These are phyloP conservation scores for Helianthus tuberosus DNA, from an alignment of 129 eudicot genomes.

Conservation along the genomic window DNA sequence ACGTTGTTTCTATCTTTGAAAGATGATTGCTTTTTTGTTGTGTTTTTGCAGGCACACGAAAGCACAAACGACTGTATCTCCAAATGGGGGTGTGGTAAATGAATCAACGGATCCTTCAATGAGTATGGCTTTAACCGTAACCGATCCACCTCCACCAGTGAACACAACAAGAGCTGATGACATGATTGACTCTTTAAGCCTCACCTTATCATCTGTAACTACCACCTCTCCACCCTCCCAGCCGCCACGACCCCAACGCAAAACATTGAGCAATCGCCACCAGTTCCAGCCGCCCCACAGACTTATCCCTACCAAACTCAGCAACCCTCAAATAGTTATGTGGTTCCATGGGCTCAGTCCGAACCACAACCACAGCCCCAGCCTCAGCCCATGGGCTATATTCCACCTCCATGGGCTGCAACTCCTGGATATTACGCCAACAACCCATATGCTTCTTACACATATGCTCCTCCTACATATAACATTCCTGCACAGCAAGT, in stretches of 20 bases:
- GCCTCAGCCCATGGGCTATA: slow-evolving; percentile 42
- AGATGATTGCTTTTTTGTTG: slow-evolving; percentile 15
- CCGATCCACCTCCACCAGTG: slow-evolving; percentile 54
- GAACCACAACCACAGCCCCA: slow-evolving; percentile 39
- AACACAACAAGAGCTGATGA: slow-evolving; percentile 65
- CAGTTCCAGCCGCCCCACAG: slow-evolving; percentile 15
- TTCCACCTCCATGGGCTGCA: slow-evolving; percentile 99
- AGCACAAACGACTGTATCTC: slow-evolving; percentile 39
- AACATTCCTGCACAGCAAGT: no score
- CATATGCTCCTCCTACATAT: no score
- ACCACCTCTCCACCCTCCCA: slow-evolving; percentile 36
- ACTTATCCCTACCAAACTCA: slow-evolving; percentile 36
- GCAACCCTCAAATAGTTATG: slow-evolving; percentile 45
- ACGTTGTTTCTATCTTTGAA: not conserved
- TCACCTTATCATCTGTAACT: slow-evolving; percentile 53
- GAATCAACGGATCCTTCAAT: slow-evolving; percentile 24
- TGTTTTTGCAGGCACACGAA: slow-evolving; percentile 79
- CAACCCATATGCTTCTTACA: no score
- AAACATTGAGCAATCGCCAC: no score
- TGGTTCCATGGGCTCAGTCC: slow-evolving; percentile 91
- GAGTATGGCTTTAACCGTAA: slow-evolving; percentile 63
- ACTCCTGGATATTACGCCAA: no score
- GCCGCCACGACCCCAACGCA: no score
- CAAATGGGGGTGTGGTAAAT: slow-evolving; percentile 8
- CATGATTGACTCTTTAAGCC: slow-evolving; percentile 72